Evolutionary conservation across 805 yeast genomes (phyloP).

Genomic region (Starmera amethionina): DNA sequence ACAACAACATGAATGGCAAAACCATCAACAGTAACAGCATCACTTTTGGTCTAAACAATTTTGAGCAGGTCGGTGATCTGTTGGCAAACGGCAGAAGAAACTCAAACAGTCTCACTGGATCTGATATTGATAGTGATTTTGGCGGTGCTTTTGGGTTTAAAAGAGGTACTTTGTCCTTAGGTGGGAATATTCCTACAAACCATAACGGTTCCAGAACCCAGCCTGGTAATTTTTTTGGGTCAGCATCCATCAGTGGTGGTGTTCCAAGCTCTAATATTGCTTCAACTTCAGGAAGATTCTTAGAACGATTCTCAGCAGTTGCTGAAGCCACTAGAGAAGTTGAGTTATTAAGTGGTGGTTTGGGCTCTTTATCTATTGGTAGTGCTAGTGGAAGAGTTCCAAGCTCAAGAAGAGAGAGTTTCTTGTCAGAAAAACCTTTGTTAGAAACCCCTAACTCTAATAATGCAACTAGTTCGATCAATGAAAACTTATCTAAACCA

Average conservation of each 20-base stretch:
- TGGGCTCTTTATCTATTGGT: constrained; percentile 29
- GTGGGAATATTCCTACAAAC: constrained; percentile 16
- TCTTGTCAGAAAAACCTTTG: constrained; percentile 22
- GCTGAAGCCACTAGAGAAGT: constrained; percentile 64
- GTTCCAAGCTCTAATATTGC: constrained; percentile 14
- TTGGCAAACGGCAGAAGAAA: constrained; percentile 23
- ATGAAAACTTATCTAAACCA: constrained; percentile 19
- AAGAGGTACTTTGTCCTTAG: constrained; percentile 36
- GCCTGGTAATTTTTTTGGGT: constrained; percentile 33
- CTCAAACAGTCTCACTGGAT: constrained; percentile 26
- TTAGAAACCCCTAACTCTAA: constrained; percentile 13
- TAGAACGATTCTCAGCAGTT: constrained; percentile 54
- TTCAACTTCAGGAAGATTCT: constrained; percentile 32
- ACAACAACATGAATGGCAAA: constrained; percentile 3
- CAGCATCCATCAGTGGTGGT: constrained; percentile 55
- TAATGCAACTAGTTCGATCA: constrained; percentile 13
- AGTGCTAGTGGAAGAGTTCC: constrained; percentile 23
- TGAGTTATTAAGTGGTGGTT: constrained; percentile 35
- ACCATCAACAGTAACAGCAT: background rate
- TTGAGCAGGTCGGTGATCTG: constrained; percentile 5
- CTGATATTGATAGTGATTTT: constrained; percentile 32
- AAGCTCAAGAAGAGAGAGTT: constrained; percentile 44
- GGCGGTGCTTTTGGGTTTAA: constrained; percentile 33
- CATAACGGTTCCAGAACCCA: constrained; percentile 20
- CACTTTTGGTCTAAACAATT: constrained; percentile 1